phyloP scores from a whole-genome alignment of 495 filamentous ascomycete species.

The Geoglossum glabrum region DNA sequence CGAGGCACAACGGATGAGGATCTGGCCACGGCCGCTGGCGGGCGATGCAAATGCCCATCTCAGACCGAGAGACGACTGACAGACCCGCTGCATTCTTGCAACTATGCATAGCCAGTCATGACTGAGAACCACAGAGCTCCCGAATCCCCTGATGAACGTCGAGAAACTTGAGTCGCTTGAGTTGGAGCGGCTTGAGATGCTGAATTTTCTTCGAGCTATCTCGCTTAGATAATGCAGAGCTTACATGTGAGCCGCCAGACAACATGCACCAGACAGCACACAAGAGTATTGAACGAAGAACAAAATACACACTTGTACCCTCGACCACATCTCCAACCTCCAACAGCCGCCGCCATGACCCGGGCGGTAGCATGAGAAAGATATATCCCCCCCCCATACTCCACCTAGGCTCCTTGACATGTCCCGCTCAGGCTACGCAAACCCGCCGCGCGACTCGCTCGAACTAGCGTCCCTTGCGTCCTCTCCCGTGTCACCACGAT shows the following conservation, averaged over 20 bases:
- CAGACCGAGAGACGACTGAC: background rate
- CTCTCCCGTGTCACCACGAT: slow-evolving; percentile 33
- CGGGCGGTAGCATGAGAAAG: background rate
- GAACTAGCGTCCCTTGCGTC: slow-evolving; percentile 88
- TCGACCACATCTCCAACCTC: background rate
- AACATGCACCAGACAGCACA: too few species aligned
- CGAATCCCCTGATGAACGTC: too few species aligned
- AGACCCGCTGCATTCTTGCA: background rate
- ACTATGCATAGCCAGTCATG: background rate
- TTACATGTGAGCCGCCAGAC: too few species aligned
- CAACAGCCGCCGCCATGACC: background rate
- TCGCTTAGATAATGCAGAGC: too few species aligned
- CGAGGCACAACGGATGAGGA: slow-evolving; percentile 10
- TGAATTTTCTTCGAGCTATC: too few species aligned
- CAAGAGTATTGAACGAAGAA: too few species aligned
- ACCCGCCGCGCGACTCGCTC: slow-evolving; percentile 59
- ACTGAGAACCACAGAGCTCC: background rate
- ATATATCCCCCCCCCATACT: background rate
- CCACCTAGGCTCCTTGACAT: background rate
- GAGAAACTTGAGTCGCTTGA: too few species aligned
- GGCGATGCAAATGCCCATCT: background rate
- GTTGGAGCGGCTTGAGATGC: too few species aligned
- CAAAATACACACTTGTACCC: too few species aligned
- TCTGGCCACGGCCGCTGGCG: background rate
- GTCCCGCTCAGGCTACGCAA: background rate